Percentiles rank a stretch among this genome's conserved stretches.
phyloP scores from a whole-genome alignment of 352 stramenopile species.

The Globisporangium iwayamae region DNA sequence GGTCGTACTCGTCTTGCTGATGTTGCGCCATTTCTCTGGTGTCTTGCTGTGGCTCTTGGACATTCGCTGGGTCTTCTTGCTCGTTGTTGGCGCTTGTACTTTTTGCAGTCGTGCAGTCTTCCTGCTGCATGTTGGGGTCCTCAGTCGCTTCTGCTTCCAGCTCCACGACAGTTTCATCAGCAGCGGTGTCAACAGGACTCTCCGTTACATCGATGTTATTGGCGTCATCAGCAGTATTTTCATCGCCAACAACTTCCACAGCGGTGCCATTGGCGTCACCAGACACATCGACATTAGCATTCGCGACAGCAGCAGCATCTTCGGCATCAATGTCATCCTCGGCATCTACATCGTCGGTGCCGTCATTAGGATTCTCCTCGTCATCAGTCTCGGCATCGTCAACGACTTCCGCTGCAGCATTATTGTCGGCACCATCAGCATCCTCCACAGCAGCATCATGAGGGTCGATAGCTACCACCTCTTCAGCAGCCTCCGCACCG shows the following conservation, averaged over 20 bases:
- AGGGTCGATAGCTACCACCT: not conserved
- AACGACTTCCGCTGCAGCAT: not conserved
- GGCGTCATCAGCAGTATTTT: not conserved
- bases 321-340: not conserved
- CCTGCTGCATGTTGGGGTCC: not conserved
- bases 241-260: not conserved
- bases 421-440: not conserved
- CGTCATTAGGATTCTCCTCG: not conserved
- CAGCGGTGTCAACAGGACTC: not conserved
- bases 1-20: conserved; percentile 25
- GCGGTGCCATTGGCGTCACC: not conserved
- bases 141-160: not conserved
- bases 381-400: not conserved
- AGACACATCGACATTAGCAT: not conserved
- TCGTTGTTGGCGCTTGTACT: not conserved
- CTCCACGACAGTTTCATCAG: not conserved
- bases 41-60: not conserved
- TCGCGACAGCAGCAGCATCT: not conserved
- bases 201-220: not conserved
- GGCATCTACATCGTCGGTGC: not conserved
- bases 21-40: not conserved
- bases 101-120: not conserved
- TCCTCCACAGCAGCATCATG: not conserved
- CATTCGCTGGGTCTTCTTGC: not conserved
- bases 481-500: not conserved